These are phyloP conservation scores for Ogataea populi-albae DNA, from an alignment of 805 yeast genomes.

Conservation along the genomic window DNA sequence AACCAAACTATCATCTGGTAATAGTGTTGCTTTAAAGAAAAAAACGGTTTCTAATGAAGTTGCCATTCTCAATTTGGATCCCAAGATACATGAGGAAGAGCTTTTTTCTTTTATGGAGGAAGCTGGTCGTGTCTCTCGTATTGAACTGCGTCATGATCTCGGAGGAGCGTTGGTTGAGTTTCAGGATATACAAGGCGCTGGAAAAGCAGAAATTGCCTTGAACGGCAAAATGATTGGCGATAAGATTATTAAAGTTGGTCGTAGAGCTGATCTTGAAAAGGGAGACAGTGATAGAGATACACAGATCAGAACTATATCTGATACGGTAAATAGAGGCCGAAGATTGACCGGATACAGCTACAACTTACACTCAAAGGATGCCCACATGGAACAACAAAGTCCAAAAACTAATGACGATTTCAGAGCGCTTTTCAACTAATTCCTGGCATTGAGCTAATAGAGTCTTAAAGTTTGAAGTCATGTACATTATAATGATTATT, in stretches of 20 bases:
- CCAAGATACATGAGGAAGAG: conserved; percentile 37
- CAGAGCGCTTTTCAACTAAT: conserved; percentile 32
- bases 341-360: too few species aligned
- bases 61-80: conserved; percentile 30
- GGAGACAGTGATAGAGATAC: too few species aligned
- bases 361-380: background rate
- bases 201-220: conserved; percentile 45
- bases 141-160: conserved; percentile 45
- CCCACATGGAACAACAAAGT: background rate
- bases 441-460: conserved; percentile 1
- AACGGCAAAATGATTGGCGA: conserved; percentile 40
- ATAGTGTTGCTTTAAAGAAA: background rate
- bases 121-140: conserved; percentile 38
- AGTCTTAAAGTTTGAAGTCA: conserved; percentile 1
- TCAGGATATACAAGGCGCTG: conserved; percentile 42
- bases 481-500: too few species aligned
- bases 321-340: too few species aligned
- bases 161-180: conserved; percentile 52
- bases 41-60: conserved; percentile 18
- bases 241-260: conserved; percentile 28
- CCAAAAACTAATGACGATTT: conserved; percentile 39
- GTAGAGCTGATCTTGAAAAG: conserved; percentile 31
- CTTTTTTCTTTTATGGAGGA: conserved; percentile 30
- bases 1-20: conserved; percentile 1
- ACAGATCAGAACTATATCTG: too few species aligned